Percentiles rank a stretch among this genome's conserved stretches.
phyloP scores from a whole-genome alignment of 2,329 filamentous ascomycete species.

The Fusarium stilboides region DNA sequence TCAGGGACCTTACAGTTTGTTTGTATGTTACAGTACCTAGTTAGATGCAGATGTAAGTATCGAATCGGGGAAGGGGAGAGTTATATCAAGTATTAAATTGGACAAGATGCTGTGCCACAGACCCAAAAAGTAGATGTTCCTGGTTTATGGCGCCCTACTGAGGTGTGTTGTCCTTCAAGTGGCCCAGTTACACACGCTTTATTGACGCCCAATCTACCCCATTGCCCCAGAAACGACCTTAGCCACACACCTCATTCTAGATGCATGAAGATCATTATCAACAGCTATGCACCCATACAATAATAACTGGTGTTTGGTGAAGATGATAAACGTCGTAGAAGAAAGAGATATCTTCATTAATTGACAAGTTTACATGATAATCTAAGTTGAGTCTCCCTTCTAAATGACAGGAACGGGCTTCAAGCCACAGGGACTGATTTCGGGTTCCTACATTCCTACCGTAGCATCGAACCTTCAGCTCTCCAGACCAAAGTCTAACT shows the following conservation, averaged over 20 bases:
- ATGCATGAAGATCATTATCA: conserved; percentile 28
- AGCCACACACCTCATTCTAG: conserved; percentile 27
- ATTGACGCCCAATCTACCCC: conserved; percentile 50
- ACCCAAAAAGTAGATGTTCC: conserved; percentile 7
- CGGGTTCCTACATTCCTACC: conserved; percentile 28
- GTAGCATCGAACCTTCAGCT: conserved; percentile 5
- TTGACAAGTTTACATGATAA: not conserved
- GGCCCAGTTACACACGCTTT: conserved; percentile 37
- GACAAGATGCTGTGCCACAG: conserved; percentile 26
- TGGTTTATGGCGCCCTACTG: conserved; percentile 12
- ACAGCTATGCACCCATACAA: not conserved
- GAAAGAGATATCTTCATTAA: not conserved
- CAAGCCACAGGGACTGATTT: conserved; percentile 18
- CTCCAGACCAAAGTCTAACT: conserved; percentile 9
- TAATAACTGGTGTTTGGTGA: not conserved
- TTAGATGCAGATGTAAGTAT: conserved; percentile 16
- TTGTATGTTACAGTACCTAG: not conserved
- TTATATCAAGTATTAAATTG: conserved; percentile 23
- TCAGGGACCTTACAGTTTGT: conserved; percentile 26
- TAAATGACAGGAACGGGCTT: conserved; percentile 3
- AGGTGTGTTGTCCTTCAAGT: conserved; percentile 45
- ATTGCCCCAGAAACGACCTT: conserved; percentile 51
- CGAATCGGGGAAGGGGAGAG: conserved; percentile 16
- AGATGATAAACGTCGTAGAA: not conserved
- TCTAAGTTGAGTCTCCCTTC: not conserved